Evolutionary conservation across 257 asterid genomes (phyloP).

Genomic region (Cruciata laevipes): DNA sequence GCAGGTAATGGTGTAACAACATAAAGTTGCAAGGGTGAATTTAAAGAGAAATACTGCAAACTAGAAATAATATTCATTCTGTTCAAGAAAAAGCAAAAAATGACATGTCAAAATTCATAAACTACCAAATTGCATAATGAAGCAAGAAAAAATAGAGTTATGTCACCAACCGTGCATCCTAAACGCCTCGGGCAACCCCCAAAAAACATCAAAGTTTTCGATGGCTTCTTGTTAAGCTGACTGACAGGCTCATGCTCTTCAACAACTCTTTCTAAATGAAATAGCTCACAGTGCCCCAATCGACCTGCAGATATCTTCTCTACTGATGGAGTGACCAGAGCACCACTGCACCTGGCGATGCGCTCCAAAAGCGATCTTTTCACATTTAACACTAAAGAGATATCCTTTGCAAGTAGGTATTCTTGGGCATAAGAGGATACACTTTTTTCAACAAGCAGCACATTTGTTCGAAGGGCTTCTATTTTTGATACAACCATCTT

Average conservation of each 20-base stretch:
- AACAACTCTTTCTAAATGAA: constrained; percentile 63
- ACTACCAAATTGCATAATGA: neutral
- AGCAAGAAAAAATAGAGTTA: constrained; percentile 12
- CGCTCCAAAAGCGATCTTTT: constrained; percentile 70
- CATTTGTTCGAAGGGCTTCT: constrained; percentile 86
- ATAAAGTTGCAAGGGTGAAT: neutral
- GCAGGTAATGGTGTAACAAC: no score
- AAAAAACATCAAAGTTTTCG: constrained; percentile 84
- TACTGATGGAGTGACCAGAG: constrained; percentile 66
- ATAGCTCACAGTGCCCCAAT: constrained; percentile 84
- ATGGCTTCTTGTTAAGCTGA: constrained; percentile 68
- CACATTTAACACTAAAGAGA: constrained; percentile 82
- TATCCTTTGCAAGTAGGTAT: constrained; percentile 73
- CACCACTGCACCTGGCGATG: constrained; percentile 89
- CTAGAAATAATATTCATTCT: neutral
- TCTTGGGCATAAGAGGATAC: constrained; percentile 90
- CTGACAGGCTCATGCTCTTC: constrained; percentile 69
- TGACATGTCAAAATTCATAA: neutral
- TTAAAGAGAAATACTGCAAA: neutral
- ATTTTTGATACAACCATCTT: constrained; percentile 73
- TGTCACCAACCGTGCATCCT: constrained; percentile 81
- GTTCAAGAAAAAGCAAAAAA: neutral
- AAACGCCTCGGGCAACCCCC: constrained; percentile 95
- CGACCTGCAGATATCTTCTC: constrained; percentile 63
- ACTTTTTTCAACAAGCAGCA: constrained; percentile 85